Evolutionary conservation across 805 yeast genomes (phyloP), one percentile per base, ranked within the genome.

Genomic region (Nematodospora valgi): DNA sequence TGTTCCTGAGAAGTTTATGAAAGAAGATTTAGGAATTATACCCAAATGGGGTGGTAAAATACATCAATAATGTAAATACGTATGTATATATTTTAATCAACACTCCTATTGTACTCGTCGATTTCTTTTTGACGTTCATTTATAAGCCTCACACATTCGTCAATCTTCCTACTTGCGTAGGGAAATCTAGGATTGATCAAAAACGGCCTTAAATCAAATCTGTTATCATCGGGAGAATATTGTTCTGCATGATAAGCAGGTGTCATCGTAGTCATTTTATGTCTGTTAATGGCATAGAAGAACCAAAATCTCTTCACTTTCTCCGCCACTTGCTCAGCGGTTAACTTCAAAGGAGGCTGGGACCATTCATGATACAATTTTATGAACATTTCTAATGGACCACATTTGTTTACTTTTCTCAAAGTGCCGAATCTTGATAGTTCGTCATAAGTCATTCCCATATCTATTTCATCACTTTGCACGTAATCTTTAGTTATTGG

Each of bases 401-500:
- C 99, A 62, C 96, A 86, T 62, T 89, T 89, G 32, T 86, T 86
- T 30, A 93, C 82, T 59, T 93, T 93, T 46, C 99, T 76, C 42
- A 93, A 71, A 40, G 84, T 74, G 10, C 99, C 99, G 66, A 93
- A 89, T 5, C 84, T 70, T 22, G 96, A 82, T 40, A 93, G 72
- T 55, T 93, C 98, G 45, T 89, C 95, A 52, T 93, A 93, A 0
- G 96, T 85, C 82, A 94, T 84, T 2, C 99, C 99, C 99, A 93
- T 93, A 54, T 93, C 99, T 10, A 77, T 80, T 59, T 93, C 99
- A 58, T 93, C 99, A 21, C 95, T 84, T 59, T 93, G 99, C 11
- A 91, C 94, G 49, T 93, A 91, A 38, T 78, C 72, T 45, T 83
- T 80, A 0, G 98, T 93, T 35, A 87, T 91, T 23, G 99, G 99